These are phyloP conservation scores for Eucalyptus sp. DNA, from an alignment of 345 rosid species.

Conservation along the genomic window DNA sequence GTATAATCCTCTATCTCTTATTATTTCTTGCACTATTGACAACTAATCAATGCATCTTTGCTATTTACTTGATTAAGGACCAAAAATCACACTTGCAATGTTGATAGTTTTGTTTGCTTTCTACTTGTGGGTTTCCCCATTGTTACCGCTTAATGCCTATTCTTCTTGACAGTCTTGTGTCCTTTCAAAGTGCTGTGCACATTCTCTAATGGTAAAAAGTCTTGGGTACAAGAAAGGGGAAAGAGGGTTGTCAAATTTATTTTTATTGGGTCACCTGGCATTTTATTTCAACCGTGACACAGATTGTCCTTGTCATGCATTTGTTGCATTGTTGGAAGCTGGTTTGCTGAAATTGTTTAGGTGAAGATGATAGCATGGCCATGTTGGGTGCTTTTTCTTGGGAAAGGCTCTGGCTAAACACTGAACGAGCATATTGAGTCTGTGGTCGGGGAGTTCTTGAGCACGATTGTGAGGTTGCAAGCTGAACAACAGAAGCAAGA, in stretches of 20 bases:
- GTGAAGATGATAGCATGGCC: conserved; percentile 46
- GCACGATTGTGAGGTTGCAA: conserved; percentile 61
- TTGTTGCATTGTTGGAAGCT: background rate
- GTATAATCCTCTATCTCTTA: background rate
- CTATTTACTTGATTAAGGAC: background rate
- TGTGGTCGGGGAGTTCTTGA: conserved; percentile 62
- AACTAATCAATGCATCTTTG: background rate
- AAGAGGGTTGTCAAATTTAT: background rate
- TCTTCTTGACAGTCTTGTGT: background rate
- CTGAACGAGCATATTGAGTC: conserved; percentile 59
- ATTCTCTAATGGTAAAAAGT: background rate
- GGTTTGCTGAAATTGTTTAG: conserved; percentile 13
- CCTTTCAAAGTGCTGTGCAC: background rate
- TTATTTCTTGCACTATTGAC: background rate
- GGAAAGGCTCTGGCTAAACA: conserved; percentile 82
- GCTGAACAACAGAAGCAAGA: conserved; percentile 90
- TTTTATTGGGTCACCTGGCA: background rate
- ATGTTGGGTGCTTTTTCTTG: conserved; percentile 82
- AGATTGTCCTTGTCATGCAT: background rate
- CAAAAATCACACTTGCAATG: background rate
- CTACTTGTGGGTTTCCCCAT: background rate
- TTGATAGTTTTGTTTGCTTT: background rate
- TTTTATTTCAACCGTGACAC: background rate
- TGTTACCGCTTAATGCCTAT: background rate
- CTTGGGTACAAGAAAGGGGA: background rate